Evolutionary conservation across 331 rosid species (phyloP).

Genomic region (Cydonia oblonga): DNA sequence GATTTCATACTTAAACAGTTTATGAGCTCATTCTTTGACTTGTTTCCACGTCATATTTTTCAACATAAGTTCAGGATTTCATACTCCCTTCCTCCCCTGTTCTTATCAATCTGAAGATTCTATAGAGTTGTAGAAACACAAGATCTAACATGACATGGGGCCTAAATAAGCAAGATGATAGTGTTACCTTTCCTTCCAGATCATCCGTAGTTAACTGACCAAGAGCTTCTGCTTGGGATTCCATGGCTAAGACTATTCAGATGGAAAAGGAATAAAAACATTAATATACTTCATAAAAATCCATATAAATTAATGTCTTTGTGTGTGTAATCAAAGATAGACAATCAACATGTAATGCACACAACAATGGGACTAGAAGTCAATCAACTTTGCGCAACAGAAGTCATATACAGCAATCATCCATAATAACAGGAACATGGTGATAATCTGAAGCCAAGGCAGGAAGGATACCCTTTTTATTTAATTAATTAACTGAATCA

Average conservation of each 20-base stretch:
- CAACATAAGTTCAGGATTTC: background rate
- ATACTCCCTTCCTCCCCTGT: background rate
- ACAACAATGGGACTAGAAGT: background rate
- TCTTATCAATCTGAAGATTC: background rate
- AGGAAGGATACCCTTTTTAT: background rate
- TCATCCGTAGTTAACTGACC: slow-evolving; percentile 85
- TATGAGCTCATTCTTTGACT: background rate
- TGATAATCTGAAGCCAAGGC: background rate
- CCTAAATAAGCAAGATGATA: background rate
- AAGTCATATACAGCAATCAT: background rate
- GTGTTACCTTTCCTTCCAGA: slow-evolving; percentile 79
- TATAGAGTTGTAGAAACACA: background rate
- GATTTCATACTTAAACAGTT: background rate
- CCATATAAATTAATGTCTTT: background rate
- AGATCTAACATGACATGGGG: background rate
- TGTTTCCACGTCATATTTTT: background rate
- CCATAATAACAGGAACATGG: background rate
- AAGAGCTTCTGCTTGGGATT: slow-evolving; percentile 93
- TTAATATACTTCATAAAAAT: background rate
- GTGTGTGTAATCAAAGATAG: background rate
- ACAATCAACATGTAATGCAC: background rate
- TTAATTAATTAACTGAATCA: background rate
- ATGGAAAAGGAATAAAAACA: slow-evolving; percentile 3
- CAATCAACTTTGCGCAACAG: background rate
- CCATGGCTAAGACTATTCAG: slow-evolving; percentile 76